Evolutionary conservation across 2,329 filamentous ascomycete species (phyloP), one percentile per base, ranked within the genome.

Genomic region (Trichoderma atrobrunneum): DNA sequence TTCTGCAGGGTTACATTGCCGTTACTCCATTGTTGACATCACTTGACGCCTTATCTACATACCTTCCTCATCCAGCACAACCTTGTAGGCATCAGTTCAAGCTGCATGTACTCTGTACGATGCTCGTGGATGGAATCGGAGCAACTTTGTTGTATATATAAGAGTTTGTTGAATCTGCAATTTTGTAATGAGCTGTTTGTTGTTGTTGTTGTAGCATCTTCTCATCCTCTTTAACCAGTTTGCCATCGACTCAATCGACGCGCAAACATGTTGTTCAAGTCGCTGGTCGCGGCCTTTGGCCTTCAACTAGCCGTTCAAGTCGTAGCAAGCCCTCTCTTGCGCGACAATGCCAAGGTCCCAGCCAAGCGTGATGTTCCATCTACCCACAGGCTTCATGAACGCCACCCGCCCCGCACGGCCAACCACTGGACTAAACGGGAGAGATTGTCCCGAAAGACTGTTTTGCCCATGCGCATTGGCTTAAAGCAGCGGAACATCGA

Each of bases 381-480:
- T 18, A 57, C 64, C 7, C 51, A 67, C 18, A 43, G 30, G 16
- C 7, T 67, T 12, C 64, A 67, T 67, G 64, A 67, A 30, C 48
- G 51, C 16, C 64, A 67, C 30, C 24, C 21, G 21, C 14, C 64
- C 26, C 48, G 34, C 10, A 57, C 34, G 14, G 21, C 51, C 24
- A 18, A 28, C 3, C 75, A 78, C 4, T 71, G 69, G 69, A 36
- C 36, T 0, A 71, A 71, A 60, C 43, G 69, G 21, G 69, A 65
- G 34, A 54, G 60, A 24, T 3, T 71, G 21, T n/a, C 69, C 18
- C 30, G 60, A 34, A 51, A 11, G 76, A 77, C 56, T 6, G 81
- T 80, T 1, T 77, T 84, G 73, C 84, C 82, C 72, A 80, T 85
- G 74, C 83, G 82, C 14, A 77, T 84, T 3, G 82, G 81, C 0